Conservation (phyloP, 768 basidiomycete species). For the Guyanaporus albipodus region DNA sequence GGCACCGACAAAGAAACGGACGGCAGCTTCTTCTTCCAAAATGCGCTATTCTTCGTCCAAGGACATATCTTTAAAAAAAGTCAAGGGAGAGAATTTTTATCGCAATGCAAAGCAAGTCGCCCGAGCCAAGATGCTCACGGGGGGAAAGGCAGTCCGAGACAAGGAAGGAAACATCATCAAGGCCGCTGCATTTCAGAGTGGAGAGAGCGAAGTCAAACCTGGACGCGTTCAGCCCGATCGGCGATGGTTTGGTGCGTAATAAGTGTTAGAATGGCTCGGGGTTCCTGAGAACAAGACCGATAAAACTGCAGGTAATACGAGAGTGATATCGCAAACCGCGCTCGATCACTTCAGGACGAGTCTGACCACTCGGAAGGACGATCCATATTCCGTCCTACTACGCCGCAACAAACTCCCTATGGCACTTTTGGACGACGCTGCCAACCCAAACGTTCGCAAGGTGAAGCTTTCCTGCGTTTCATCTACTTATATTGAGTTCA, state of each 20-base stretch:
- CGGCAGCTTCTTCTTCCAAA: slow-evolving; percentile 29
- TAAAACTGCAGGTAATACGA: slow-evolving; percentile 75
- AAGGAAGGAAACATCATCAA: slow-evolving; percentile 88
- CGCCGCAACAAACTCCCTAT: slow-evolving; percentile 96
- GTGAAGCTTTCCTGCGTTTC: slow-evolving; percentile 33
- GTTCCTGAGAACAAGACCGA: slow-evolving; percentile 5
- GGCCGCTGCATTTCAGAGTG: slow-evolving; percentile 94
- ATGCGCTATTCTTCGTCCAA: slow-evolving; percentile 43
- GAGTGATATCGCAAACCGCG: slow-evolving; percentile 95
- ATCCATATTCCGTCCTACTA: slow-evolving; percentile 94
- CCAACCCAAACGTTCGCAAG: slow-evolving; percentile 76
- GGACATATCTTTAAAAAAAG: slow-evolving; percentile 56
- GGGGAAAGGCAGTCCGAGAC: slow-evolving; percentile 89
- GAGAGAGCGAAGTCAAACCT: slow-evolving; percentile 85
- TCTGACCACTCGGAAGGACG: slow-evolving; percentile 77
- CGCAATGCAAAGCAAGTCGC: slow-evolving; percentile 88
- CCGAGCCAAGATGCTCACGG: slow-evolving; percentile 87
- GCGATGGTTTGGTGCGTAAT: slow-evolving; percentile 88
- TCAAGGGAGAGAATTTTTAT: slow-evolving; percentile 98
- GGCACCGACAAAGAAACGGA: slow-evolving; percentile 30
- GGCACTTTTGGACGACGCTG: slow-evolving; percentile 89
- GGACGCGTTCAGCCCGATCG: slow-evolving; percentile 94
- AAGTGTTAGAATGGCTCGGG: background rate
- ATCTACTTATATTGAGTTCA: background rate
- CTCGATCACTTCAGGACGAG: slow-evolving; percentile 95